Base-by-base conservation (phyloP, 164 flowering plant genomes). In the Nelumbo lutea region DNA sequence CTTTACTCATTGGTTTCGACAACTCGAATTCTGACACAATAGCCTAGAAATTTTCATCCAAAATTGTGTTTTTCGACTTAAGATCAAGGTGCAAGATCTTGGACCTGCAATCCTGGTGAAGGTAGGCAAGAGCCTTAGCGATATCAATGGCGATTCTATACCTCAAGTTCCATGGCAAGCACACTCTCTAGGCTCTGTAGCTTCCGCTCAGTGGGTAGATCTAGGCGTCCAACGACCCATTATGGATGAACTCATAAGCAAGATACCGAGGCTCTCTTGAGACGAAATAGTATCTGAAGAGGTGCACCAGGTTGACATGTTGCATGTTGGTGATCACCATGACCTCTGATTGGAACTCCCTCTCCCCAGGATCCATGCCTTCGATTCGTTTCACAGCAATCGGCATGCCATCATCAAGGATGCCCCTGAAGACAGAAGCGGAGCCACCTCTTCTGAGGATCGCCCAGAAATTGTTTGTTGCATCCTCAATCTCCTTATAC, bases 21-120 rank as follows among this genome's bases (percentile, higher is more conserved):
- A 93, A 76, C 6, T 97, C 98, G 53, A 93, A 93, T 79, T 93
- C 97, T 0, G 94, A 13, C 0, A 93, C 89, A 3, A 84, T 61
- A 0, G 90, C 94, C 5, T 82, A 69, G 62, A 79, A 85, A 67
- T 73, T 79, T 65, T 85, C 90, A 71, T 91, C 94, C 0, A 91
- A 79, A 15, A 93, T 85, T 6, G 91, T 90, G 65, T 93, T 93
- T 62, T 93, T 94, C 1, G 97, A 97, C 82, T 93, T 93, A 15
- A 93, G 85, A 62, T 93, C 98, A 0, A 93, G 89, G 71, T 93
- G 98, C 9, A 93, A 67, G 42, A 93, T 74, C 53, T 85, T 69
- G 0, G 94, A 83, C 62, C 94, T 67, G 73, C 98, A 93, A 66
- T 93, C 96, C 47, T 85, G 88, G 66, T 93, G 98, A 6, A 93